Evolutionary conservation across 305 asterid genomes (phyloP).

Genomic region (Rubia tinctorum): DNA sequence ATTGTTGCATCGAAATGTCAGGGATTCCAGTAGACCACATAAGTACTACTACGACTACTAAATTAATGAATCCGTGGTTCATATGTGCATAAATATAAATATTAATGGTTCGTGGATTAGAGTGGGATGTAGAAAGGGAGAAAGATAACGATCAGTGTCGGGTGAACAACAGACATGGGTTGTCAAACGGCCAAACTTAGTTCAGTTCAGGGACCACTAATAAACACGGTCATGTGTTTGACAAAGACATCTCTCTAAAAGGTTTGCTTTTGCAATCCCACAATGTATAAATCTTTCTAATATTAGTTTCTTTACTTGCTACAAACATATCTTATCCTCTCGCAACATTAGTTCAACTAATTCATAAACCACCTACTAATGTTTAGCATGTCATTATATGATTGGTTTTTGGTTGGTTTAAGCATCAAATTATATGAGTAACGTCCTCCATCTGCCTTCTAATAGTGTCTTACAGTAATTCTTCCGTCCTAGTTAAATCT

Average conservation of each 20-base stretch:
- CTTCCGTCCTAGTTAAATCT: no score
- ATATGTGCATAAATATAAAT: slow-evolving; percentile 31
- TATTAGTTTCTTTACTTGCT: slow-evolving; percentile 25
- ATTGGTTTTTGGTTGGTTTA: background rate
- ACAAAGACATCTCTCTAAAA: slow-evolving; percentile 26
- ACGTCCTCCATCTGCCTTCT: no score
- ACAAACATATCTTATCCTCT: slow-evolving; percentile 7
- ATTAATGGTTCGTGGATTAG: slow-evolving; percentile 14
- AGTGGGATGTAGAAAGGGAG: slow-evolving; percentile 12
- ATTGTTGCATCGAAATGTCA: slow-evolving; percentile 4
- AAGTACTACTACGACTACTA: background rate
- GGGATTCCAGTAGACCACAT: background rate
- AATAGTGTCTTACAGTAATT: no score
- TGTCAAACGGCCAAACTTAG: no score
- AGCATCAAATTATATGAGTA: background rate
- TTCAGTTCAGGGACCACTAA: slow-evolving; percentile 40
- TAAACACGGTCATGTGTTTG: slow-evolving; percentile 13
- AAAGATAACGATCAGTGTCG: slow-evolving; percentile 53
- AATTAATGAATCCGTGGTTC: slow-evolving; percentile 18
- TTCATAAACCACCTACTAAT: background rate
- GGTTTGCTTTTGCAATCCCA: slow-evolving; percentile 30
- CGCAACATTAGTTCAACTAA: background rate
- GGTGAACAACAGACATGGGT: slow-evolving; percentile 75
- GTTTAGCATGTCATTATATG: background rate
- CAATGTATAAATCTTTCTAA: slow-evolving; percentile 24